phyloP scores from a whole-genome alignment of 2,329 filamentous ascomycete species.

The Leptographium flavum region DNA sequence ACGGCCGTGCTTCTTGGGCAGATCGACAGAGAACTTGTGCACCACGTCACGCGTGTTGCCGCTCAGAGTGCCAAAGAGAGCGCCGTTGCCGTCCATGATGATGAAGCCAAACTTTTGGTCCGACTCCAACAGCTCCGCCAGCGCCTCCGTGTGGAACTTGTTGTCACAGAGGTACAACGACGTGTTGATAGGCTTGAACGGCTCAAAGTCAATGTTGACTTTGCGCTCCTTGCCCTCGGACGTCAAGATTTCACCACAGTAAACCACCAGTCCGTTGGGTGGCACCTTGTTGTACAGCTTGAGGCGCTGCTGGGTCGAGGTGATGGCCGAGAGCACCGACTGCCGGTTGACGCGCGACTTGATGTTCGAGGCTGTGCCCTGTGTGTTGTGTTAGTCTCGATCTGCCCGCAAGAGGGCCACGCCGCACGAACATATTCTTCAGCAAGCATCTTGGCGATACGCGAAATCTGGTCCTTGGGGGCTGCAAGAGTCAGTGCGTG shows the following conservation, averaged over 20 bases:
- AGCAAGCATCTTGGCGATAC: conserved; percentile 98
- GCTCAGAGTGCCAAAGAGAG: conserved; percentile 89
- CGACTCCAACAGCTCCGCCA: conserved; percentile 93
- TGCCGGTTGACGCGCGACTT: conserved; percentile 98
- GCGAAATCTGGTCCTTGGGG: conserved; percentile 94
- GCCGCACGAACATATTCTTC: conserved; percentile 79
- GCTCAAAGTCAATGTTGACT: conserved; percentile 99
- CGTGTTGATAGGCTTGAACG: conserved; percentile 99
- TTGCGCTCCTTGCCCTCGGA: conserved; percentile 97
- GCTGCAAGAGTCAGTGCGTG: conserved; percentile 33
- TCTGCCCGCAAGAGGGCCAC: neutral
- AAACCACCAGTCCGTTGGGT: conserved; percentile 91
- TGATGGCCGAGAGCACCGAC: conserved; percentile 95
- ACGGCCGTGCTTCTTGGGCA: conserved; percentile 99
- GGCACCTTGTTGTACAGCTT: conserved; percentile 99
- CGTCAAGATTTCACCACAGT: conserved; percentile 99
- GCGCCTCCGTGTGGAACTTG: conserved; percentile 97
- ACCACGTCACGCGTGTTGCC: conserved; percentile 94
- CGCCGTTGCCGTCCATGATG: conserved; percentile 98
- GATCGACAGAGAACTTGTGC: conserved; percentile 96
- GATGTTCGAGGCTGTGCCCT: conserved; percentile 98
- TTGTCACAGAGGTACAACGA: conserved; percentile 99
- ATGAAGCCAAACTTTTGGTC: conserved; percentile 99
- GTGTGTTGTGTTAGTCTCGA: conserved; percentile 10
- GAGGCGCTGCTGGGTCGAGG: conserved; percentile 94